Conservation (phyloP, 2,329 filamentous ascomycete genomes). For the Grosmannia clavigera region DNA sequence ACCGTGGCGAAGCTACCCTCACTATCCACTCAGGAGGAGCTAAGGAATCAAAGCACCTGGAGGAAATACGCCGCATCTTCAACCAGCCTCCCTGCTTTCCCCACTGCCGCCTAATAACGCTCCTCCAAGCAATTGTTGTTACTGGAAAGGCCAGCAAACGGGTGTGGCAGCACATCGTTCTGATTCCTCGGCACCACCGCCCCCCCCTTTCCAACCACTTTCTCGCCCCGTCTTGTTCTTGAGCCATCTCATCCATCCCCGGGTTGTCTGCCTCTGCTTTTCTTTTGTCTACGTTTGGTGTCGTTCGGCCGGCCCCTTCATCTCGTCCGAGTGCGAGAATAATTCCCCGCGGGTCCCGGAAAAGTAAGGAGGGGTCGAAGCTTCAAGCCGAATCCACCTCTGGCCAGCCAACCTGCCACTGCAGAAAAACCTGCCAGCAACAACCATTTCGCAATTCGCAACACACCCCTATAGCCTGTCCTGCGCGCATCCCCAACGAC, state of each 20-base stretch:
- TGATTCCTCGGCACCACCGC: background rate
- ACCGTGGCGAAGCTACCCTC: no score
- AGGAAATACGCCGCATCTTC: background rate
- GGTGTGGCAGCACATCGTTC: conserved; percentile 2
- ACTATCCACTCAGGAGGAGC: no score
- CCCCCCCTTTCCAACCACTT: background rate
- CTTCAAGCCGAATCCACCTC: conserved; percentile 4
- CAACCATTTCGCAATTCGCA: background rate
- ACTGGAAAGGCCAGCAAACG: background rate
- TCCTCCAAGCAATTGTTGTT: background rate
- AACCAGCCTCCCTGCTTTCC: background rate
- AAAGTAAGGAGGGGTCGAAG: conserved; percentile 13
- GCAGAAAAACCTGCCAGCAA: background rate
- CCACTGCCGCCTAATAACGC: background rate
- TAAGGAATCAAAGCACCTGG: no score
- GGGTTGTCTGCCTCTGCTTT: background rate
- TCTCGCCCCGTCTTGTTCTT: background rate
- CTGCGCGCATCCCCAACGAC: background rate
- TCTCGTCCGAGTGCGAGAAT: background rate
- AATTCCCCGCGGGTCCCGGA: conserved; percentile 11
- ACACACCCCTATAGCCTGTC: background rate
- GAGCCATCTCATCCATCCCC: background rate
- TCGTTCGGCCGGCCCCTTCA: background rate
- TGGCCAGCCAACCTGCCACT: background rate
- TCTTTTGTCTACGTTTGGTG: background rate